Conservation (phyloP, 306 rosid genomes). For the Nissolia schottii region DNA sequence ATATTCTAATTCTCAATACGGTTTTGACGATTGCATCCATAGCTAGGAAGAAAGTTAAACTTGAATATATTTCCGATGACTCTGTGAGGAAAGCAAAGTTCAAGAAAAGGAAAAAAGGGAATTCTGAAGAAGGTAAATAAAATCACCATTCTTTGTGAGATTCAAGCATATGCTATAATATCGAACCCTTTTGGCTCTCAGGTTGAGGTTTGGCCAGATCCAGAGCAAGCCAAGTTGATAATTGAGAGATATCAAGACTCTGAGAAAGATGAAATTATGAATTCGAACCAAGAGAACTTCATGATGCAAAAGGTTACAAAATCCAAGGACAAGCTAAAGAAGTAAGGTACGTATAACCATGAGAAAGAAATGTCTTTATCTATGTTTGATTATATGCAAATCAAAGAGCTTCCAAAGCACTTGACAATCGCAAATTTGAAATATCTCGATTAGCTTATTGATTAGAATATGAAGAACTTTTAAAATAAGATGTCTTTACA, state of each 20-base stretch:
- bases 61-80: conserved; percentile 34
- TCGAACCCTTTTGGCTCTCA: conserved; percentile 38
- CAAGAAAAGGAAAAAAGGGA: conserved; percentile 68
- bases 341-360: not conserved
- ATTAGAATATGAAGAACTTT: conserved; percentile 24
- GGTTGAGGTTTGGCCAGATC: conserved; percentile 50
- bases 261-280: not conserved
- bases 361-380: not conserved
- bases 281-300: conserved; percentile 2
- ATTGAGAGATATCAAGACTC: conserved; percentile 6
- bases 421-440: conserved; percentile 24
- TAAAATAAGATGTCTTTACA: not conserved
- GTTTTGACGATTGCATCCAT: conserved; percentile 12
- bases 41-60: conserved; percentile 58
- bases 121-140: conserved; percentile 54
- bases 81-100: conserved; percentile 50
- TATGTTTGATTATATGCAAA: conserved; percentile 23
- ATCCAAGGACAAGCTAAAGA: not conserved
- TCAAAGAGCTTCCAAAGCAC: not conserved
- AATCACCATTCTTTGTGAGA: conserved; percentile 54
- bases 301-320: not conserved
- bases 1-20: not conserved
- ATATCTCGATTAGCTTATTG: conserved; percentile 27
- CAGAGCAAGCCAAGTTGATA: not conserved
- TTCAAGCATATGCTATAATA: conserved; percentile 55